These are phyloP conservation scores for Coemansia erecta DNA, from an alignment of 192 early-diverging fungal genomes.

Conservation along the genomic window DNA sequence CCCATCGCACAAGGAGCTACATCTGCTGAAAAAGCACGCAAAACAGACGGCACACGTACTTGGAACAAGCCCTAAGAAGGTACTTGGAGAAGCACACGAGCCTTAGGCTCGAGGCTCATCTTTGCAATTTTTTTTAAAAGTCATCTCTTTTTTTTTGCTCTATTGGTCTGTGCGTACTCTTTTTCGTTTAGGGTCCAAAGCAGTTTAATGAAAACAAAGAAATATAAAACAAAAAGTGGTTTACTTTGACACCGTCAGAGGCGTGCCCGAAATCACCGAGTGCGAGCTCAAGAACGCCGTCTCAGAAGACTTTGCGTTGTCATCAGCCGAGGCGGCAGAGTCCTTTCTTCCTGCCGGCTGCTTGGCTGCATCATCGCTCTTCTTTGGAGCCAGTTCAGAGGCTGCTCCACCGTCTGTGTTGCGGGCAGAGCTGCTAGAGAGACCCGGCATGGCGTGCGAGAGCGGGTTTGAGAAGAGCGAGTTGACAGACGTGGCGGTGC, in stretches of 20 bases:
- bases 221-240: background rate
- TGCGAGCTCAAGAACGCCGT: constrained; percentile 43
- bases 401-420: background rate
- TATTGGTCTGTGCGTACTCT: background rate
- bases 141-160: background rate
- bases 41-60: constrained; percentile 37
- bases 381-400: background rate
- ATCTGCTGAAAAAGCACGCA: constrained; percentile 20
- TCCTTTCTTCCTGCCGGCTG: background rate
- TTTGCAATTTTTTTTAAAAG: background rate
- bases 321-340: constrained; percentile 2
- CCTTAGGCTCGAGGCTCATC: background rate
- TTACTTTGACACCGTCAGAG: constrained; percentile 25
- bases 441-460: background rate
- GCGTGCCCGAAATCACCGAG: constrained; percentile 14
- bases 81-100: constrained; percentile 5
- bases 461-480: too few species aligned
- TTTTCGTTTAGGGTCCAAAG: background rate
- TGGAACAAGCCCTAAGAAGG: constrained; percentile 16
- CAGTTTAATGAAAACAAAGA: background rate
- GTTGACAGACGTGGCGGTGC: too few species aligned
- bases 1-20: constrained; percentile 33
- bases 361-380: background rate
- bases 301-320: background rate
- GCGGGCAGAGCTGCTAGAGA: background rate